Conservation (phyloP, 2,329 filamentous ascomycete species). For the Neocucurbitaria cava region DNA sequence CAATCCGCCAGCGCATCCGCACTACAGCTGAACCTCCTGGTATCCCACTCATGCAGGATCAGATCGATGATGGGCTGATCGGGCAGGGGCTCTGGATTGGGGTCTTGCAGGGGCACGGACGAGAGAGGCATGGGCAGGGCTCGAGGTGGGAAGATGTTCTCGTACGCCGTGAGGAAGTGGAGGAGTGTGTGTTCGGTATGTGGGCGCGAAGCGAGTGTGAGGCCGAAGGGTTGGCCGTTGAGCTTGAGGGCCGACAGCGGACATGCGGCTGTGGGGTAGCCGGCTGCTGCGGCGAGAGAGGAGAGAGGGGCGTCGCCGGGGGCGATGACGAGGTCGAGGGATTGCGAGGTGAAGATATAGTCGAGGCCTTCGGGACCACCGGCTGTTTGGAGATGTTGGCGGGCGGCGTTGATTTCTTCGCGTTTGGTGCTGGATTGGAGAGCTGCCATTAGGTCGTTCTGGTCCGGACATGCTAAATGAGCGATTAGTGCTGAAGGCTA, state of each 20-base stretch:
- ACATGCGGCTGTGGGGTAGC: slow-evolving; percentile 46
- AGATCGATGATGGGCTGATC: slow-evolving; percentile 43
- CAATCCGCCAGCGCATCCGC: slow-evolving; percentile 44
- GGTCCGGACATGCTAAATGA: slow-evolving; percentile 36
- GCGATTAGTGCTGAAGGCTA: slow-evolving; percentile 2
- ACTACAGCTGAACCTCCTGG: slow-evolving; percentile 37
- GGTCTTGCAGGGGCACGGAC: slow-evolving; percentile 36
- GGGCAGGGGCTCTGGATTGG: slow-evolving; percentile 34
- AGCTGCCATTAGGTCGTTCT: slow-evolving; percentile 46
- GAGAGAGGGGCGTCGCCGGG: slow-evolving; percentile 46
- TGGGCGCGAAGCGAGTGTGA: slow-evolving; percentile 40
- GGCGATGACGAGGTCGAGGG: slow-evolving; percentile 43
- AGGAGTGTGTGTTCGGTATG: slow-evolving; percentile 43
- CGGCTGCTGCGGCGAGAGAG: slow-evolving; percentile 44
- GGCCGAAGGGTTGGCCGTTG: slow-evolving; percentile 46
- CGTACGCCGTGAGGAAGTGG: slow-evolving; percentile 47
- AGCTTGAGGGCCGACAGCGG: slow-evolving; percentile 44
- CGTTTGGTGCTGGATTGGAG: slow-evolving; percentile 31
- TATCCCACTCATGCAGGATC: slow-evolving; percentile 46
- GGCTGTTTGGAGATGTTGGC: slow-evolving; percentile 34
- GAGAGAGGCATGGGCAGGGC: slow-evolving; percentile 39
- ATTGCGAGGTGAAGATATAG: slow-evolving; percentile 35
- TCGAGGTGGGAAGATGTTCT: slow-evolving; percentile 43
- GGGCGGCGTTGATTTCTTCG: slow-evolving; percentile 35
- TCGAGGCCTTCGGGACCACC: slow-evolving; percentile 44